These are phyloP conservation scores for Fusarium sp. DNA, from an alignment of 2,329 filamentous ascomycete genomes.

Conservation along the genomic window DNA sequence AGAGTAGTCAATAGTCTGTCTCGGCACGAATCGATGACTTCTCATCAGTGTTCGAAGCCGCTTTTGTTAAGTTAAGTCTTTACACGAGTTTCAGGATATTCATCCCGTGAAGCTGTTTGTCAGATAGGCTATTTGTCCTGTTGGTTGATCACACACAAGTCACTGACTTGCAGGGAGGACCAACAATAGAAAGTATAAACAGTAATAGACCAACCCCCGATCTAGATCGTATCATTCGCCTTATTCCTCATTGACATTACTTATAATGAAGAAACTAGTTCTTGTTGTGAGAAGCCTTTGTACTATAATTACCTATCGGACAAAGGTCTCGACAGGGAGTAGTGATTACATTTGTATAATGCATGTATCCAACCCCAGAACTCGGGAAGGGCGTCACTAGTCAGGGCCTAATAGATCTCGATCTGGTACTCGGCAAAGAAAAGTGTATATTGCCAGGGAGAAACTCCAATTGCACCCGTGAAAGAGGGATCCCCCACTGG, in stretches of 20 bases:
- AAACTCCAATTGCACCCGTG: background rate
- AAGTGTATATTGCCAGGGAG: constrained; percentile 9
- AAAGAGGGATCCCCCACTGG: background rate
- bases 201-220: background rate
- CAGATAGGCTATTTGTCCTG: background rate
- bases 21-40: background rate
- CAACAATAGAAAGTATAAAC: background rate
- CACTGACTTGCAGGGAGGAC: background rate
- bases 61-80: background rate
- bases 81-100: background rate
- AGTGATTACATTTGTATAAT: background rate
- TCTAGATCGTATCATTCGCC: background rate
- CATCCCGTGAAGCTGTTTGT: background rate
- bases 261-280: no score
- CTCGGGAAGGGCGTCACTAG: constrained; percentile 19
- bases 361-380: background rate
- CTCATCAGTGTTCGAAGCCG: background rate
- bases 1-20: background rate
- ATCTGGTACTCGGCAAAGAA: background rate
- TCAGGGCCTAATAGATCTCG: constrained; percentile 4
- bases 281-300: background rate
- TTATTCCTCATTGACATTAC: background rate
- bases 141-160: background rate
- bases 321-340: background rate
- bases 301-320: background rate